Percentiles rank a stretch among this genome's conserved stretches.
phyloP scores from a whole-genome alignment of 2,329 filamentous ascomycete genomes.

The Orbilia javanica region DNA sequence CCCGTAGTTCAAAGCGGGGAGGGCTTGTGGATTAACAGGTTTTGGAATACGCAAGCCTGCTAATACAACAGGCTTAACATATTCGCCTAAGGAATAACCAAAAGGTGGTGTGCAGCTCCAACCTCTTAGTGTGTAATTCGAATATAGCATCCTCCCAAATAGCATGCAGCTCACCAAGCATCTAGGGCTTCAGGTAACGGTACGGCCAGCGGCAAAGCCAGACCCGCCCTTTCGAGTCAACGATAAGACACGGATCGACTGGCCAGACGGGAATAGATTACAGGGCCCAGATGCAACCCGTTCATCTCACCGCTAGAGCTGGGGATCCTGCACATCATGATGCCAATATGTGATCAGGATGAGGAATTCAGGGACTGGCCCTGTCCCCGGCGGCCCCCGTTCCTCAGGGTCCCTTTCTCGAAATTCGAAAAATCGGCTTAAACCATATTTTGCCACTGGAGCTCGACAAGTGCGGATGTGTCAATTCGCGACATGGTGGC shows the following conservation, averaged over 20 bases:
- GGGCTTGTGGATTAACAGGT: slow-evolving; percentile 36
- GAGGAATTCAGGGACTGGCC: slow-evolving; percentile 22
- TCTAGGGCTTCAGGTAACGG: slow-evolving; percentile 27
- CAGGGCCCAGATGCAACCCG: slow-evolving; percentile 33
- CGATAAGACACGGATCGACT: slow-evolving; percentile 50
- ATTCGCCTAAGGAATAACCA: slow-evolving; percentile 18
- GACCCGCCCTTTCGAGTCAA: slow-evolving; percentile 41
- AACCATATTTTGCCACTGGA: slow-evolving; percentile 35
- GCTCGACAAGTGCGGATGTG: slow-evolving; percentile 24
- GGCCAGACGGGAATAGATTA: slow-evolving; percentile 42
- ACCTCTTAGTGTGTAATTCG: slow-evolving; percentile 7
- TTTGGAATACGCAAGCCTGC: slow-evolving; percentile 49
- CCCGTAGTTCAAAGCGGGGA: slow-evolving; percentile 22
- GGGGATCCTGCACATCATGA: slow-evolving; percentile 57
- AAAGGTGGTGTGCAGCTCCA: slow-evolving; percentile 53
- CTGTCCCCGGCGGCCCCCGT: neutral
- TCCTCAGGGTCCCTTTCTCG: slow-evolving; percentile 48
- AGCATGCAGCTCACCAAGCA: slow-evolving; percentile 41
- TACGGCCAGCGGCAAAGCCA: slow-evolving; percentile 32
- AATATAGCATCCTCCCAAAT: slow-evolving; percentile 34
- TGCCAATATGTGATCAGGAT: slow-evolving; percentile 47
- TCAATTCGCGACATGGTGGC: slow-evolving; percentile 33
- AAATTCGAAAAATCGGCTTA: slow-evolving; percentile 24
- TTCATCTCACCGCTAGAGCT: slow-evolving; percentile 20
- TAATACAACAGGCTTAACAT: slow-evolving; percentile 17